These are phyloP conservation scores for Nannochloropsis gaditana DNA, from an alignment of 108 stramenopile genomes.

Conservation along the genomic window DNA sequence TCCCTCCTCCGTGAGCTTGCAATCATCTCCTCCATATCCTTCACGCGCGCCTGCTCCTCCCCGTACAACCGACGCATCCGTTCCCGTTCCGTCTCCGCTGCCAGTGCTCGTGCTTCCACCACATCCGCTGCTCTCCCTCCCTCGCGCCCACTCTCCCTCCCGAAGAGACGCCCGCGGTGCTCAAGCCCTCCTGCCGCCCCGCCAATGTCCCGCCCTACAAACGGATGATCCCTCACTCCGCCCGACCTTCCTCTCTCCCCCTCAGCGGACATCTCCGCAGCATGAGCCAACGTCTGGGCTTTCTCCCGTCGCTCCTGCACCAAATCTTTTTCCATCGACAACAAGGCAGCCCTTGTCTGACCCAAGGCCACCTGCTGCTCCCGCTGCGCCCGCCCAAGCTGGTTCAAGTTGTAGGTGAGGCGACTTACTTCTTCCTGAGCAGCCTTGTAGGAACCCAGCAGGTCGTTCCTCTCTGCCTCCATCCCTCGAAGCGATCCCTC, in stretches of 20 bases:
- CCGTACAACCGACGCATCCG: neutral
- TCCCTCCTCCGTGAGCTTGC: neutral
- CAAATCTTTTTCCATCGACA: neutral
- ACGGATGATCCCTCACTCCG: too few relatives aligned
- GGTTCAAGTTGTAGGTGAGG: neutral
- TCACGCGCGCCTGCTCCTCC: neutral
- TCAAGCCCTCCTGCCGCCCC: neutral
- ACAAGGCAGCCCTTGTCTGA: neutral
- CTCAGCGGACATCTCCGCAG: neutral
- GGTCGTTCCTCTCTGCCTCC: conserved; percentile 19
- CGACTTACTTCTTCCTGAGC: neutral
- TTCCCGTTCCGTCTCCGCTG: neutral
- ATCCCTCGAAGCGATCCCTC: neutral
- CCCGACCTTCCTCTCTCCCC: neutral
- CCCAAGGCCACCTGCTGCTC: neutral
- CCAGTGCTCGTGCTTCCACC: neutral
- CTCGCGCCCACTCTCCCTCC: neutral
- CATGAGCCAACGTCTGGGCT: neutral
- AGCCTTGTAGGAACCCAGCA: neutral
- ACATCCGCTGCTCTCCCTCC: neutral
- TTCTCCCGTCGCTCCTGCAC: neutral
- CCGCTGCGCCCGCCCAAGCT: neutral
- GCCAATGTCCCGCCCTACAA: neutral
- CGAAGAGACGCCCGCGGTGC: neutral
- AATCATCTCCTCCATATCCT: neutral